phyloP scores from a whole-genome alignment of 2,329 filamentous ascomycete genomes.

The Tolypocladium capitatum region DNA sequence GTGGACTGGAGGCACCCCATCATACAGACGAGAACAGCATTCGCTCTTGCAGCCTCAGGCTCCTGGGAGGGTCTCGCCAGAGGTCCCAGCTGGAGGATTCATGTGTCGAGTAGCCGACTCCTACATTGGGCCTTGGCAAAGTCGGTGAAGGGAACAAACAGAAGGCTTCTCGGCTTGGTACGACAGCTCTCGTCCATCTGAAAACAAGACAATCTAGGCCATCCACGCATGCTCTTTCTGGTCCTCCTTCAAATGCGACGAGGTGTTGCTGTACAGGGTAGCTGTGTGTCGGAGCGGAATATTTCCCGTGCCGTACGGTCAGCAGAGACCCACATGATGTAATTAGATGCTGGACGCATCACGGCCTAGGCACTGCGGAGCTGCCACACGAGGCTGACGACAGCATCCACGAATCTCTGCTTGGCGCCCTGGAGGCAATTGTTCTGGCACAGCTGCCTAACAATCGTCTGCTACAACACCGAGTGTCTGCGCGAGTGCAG shows the following conservation, averaged over 20 bases:
- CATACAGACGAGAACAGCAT: not conserved
- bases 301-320: not conserved
- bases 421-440: not conserved
- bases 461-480: not conserved
- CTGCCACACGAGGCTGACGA: constrained; percentile 5
- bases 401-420: constrained; percentile 1
- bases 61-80: too few species aligned
- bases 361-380: constrained; percentile 1
- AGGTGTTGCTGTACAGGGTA: too few species aligned
- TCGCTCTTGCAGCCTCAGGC: too few species aligned
- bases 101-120: too few species aligned
- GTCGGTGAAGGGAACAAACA: too few species aligned
- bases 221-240: too few species aligned
- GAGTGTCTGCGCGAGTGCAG: not conserved
- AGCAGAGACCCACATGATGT: not conserved
- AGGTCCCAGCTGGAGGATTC: too few species aligned
- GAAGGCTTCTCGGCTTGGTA: too few species aligned
- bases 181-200: too few species aligned
- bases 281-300: not conserved
- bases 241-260: too few species aligned
- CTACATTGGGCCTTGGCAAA: too few species aligned
- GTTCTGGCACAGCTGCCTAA: not conserved
- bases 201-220: too few species aligned
- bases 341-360: not conserved
- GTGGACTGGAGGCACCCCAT: not conserved